Evolutionary conservation across 192 early-diverging fungal species (phyloP).

Genomic region (Linnemannia hyalina): DNA sequence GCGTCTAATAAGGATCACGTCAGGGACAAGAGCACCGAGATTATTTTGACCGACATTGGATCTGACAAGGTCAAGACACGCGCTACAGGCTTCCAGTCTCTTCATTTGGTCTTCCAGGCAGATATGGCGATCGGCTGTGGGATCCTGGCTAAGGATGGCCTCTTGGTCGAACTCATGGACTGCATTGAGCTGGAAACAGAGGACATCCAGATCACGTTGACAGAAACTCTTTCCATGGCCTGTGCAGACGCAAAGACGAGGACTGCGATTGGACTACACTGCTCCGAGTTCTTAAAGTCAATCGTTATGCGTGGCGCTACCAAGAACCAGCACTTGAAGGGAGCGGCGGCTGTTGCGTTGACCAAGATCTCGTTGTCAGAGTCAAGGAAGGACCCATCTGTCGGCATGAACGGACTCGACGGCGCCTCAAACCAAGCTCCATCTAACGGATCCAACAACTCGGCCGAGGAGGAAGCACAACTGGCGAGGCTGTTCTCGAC

Average conservation of each 20-base stretch:
- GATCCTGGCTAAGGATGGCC: constrained; percentile 71
- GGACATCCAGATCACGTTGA: constrained; percentile 74
- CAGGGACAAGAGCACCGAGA: constrained; percentile 30
- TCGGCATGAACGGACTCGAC: constrained; percentile 26
- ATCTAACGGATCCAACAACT: constrained; percentile 27
- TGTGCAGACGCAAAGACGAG: constrained; percentile 73
- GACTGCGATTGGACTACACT: constrained; percentile 66
- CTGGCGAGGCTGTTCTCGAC: constrained; percentile 69
- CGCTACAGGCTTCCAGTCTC: constrained; percentile 60
- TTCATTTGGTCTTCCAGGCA: constrained; percentile 78
- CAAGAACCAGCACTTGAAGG: constrained; percentile 64
- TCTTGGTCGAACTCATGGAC: constrained; percentile 85
- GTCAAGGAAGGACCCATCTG: constrained; percentile 40
- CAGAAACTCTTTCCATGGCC: constrained; percentile 68
- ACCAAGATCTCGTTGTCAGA: constrained; percentile 71
- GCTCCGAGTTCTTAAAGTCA: constrained; percentile 64
- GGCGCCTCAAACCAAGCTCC: constrained; percentile 33
- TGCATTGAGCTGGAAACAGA: constrained; percentile 80
- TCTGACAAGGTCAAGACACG: constrained; percentile 44
- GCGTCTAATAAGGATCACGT: constrained; percentile 39
- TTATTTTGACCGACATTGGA: constrained; percentile 41
- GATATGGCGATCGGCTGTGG: constrained; percentile 66
- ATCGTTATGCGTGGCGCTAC: constrained; percentile 40
- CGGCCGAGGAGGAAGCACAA: constrained; percentile 46
- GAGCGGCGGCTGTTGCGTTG: constrained; percentile 68